Conservation (phyloP, 2,329 filamentous ascomycete genomes). For the Colletotrichum sp. region DNA sequence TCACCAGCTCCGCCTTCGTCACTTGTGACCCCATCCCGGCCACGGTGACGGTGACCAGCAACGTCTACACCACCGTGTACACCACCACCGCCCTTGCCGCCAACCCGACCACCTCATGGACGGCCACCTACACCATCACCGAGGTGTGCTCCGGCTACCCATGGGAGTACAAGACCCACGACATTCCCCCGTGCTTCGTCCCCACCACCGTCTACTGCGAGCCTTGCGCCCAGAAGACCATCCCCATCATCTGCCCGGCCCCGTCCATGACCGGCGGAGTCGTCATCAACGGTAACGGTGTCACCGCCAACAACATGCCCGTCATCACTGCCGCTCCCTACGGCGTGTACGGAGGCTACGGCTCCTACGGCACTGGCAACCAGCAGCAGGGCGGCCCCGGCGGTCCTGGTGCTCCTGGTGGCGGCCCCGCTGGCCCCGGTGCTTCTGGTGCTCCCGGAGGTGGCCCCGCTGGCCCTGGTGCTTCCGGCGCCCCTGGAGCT, state of each 20-base stretch:
- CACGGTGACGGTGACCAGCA: slow-evolving; percentile 26
- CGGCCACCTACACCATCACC: slow-evolving; percentile 45
- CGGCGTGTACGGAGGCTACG: slow-evolving; percentile 4
- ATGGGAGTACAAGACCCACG: slow-evolving; percentile 30
- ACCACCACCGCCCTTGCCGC: slow-evolving; percentile 40
- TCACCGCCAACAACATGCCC: slow-evolving; percentile 33
- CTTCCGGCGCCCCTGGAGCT: not conserved
- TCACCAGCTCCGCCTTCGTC: slow-evolving; percentile 33
- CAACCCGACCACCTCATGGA: slow-evolving; percentile 41
- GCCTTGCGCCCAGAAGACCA: slow-evolving; percentile 32
- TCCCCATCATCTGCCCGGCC: slow-evolving; percentile 42
- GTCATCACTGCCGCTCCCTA: slow-evolving; percentile 3
- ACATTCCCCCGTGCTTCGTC: slow-evolving; percentile 42
- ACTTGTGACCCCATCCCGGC: slow-evolving; percentile 29
- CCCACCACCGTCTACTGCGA: slow-evolving; percentile 40
- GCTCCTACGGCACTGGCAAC: not conserved
- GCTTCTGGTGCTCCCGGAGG: not conserved
- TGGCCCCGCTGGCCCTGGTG: not conserved
- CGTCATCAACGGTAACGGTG: slow-evolving; percentile 38
- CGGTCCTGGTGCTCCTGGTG: not conserved
- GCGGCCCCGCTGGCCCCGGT: not conserved
- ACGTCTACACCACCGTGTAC: slow-evolving; percentile 41
- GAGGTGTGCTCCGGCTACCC: slow-evolving; percentile 38
- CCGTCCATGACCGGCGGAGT: slow-evolving; percentile 33
- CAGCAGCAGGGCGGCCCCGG: not conserved